These are phyloP conservation scores for Fusarium concolor DNA, from an alignment of 2,329 filamentous ascomycete species.

Conservation along the genomic window DNA sequence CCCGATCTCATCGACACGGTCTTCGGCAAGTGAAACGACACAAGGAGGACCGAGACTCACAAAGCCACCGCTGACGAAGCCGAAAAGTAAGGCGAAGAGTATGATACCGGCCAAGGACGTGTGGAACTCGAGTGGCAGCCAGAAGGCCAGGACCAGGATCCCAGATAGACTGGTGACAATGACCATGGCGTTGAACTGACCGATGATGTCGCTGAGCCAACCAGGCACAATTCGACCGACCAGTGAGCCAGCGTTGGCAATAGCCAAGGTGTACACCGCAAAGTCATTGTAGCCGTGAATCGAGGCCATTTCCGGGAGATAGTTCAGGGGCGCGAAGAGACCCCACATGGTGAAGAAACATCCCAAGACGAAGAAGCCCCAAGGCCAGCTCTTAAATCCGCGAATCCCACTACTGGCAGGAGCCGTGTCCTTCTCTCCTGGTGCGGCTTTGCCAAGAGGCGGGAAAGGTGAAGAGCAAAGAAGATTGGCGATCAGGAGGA, in stretches of 20 bases:
- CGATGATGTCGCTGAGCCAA: neutral
- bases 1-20: neutral
- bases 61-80: neutral
- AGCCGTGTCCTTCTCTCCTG: neutral
- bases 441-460: neutral
- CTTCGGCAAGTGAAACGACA: neutral
- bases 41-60: neutral
- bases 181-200: neutral
- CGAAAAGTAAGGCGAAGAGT: neutral
- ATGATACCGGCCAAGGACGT: neutral
- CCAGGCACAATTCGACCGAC: neutral
- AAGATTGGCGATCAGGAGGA: neutral
- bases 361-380: neutral
- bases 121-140: constrained; percentile 4
- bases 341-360: constrained; percentile 11
- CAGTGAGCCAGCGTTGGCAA: neutral
- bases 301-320: constrained; percentile 4
- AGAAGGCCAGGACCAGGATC: neutral
- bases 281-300: neutral
- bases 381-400: neutral
- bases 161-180: neutral
- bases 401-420: neutral
- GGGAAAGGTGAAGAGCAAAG: constrained; percentile 4
- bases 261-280: neutral
- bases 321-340: constrained; percentile 1